These are phyloP conservation scores for Phytopythium cucurbitacearum DNA, from an alignment of 352 stramenopile species.

Conservation along the genomic window DNA sequence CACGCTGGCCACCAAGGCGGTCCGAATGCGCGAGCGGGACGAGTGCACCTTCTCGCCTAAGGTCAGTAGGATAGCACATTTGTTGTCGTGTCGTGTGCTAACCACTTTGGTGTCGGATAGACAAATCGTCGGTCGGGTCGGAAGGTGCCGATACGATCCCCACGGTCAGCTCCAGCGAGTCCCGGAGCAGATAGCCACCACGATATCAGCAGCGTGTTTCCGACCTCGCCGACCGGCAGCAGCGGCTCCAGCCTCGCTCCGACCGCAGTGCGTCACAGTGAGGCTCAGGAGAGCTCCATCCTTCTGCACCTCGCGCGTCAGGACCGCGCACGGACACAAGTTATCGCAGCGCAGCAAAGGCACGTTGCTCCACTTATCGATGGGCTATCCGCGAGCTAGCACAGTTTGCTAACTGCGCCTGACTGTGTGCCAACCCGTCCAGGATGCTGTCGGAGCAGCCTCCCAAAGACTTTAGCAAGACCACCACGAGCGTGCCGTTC, in stretches of 20 bases:
- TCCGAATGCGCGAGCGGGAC: slow-evolving; percentile 29
- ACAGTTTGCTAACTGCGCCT: neutral
- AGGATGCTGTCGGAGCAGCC: slow-evolving; percentile 24
- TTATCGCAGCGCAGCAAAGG: slow-evolving; percentile 35
- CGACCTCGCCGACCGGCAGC: neutral
- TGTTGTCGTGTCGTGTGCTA: neutral
- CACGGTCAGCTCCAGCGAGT: too few species aligned
- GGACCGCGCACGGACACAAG: slow-evolving; percentile 37
- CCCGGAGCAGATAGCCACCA: too few species aligned
- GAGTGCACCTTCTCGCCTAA: slow-evolving; percentile 65
- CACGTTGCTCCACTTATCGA: slow-evolving; percentile 6
- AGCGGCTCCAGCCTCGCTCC: slow-evolving; percentile 1
- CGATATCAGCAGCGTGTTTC: neutral
- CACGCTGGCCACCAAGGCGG: slow-evolving; percentile 35
- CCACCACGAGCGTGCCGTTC: slow-evolving; percentile 51
- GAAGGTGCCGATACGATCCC: too few species aligned
- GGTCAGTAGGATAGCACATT: slow-evolving; percentile 12
- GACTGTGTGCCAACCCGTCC: neutral
- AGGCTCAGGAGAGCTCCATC: slow-evolving; percentile 60
- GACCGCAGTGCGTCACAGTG: slow-evolving; percentile 33
- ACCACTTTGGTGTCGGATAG: neutral
- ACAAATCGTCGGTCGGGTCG: slow-evolving; percentile 7
- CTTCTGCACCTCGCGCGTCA: slow-evolving; percentile 51
- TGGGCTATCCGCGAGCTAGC: too few species aligned
- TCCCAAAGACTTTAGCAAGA: slow-evolving; percentile 51